Base-by-base conservation (phyloP, 176 grass and related monocot genomes). In the Neostapfia colusana region DNA sequence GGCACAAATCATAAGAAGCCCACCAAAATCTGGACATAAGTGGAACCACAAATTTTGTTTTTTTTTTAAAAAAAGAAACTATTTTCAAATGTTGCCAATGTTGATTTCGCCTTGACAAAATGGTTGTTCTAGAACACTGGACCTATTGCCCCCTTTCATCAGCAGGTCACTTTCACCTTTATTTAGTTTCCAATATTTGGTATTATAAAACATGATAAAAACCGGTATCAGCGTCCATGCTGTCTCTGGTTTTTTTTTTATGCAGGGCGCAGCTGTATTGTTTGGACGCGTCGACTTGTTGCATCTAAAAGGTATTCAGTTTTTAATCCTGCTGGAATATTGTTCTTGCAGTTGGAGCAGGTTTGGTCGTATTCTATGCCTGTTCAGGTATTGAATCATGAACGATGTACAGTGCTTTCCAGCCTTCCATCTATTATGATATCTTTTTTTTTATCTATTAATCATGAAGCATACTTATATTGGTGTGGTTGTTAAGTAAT, bases 71-170 rank as follows among this genome's bases (percentile, higher is more conserved):
- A 31, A 31, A 31, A 31, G n/a, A 31, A 31, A 12, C 28, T 65
- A 2, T 28, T 76, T 44, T 10, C 38, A 31, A 34, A 7, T 75
- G 75, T 25, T 24, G 86, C 63, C 64, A 65, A 70, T 49, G 63
- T 65, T 84, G 86, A 88, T 43, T 84, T 88, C 41, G 23, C 65
- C 65, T 65, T 84, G 71, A 59, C 56, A 41, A 49, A 79, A 51
- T 39, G 39, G 21, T 64, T 49, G 70, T 81, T 88, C 86, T 72
- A 84, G 86, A 88, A 81, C 56, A 37, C 2, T 72, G 72, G 62
- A 65, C 71, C 18, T 65, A 10, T 65, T 38, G 39, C 15, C 48
- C 48, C 68, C 26, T 46, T 55, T 13, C 37, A 45, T 65, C 28
- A 65, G 66, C 48, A 18, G 45, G 15, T n/a, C 39, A 6, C 12